A percentile compares a stretch with the other conserved stretches of the same genome.
These are phyloP conservation scores for Trichosporon ovoides DNA, from an alignment of 1,284 basidiomycete species.

Conservation along the genomic window DNA sequence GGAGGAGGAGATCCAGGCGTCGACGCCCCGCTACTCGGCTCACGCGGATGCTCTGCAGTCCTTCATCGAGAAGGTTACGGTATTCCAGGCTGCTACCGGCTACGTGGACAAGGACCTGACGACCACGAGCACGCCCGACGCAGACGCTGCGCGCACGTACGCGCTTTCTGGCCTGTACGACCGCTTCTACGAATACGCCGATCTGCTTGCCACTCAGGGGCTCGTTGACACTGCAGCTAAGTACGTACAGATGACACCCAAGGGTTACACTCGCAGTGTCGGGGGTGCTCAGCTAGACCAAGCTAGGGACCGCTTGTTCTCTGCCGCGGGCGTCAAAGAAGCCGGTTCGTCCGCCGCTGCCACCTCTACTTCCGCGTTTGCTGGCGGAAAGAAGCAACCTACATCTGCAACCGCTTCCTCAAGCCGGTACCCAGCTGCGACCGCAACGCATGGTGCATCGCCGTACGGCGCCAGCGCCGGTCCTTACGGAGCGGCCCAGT, in stretches of 20 bases:
- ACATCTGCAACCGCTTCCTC: slow-evolving; percentile 14
- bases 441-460: slow-evolving; percentile 9
- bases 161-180: slow-evolving; percentile 87
- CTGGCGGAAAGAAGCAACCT: slow-evolving; percentile 16
- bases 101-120: slow-evolving; percentile 78
- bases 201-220: slow-evolving; percentile 84
- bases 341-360: slow-evolving; percentile 7
- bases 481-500: slow-evolving; percentile 8
- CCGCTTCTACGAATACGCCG: slow-evolving; percentile 91
- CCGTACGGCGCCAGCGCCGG: slow-evolving; percentile 5
- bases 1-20: slow-evolving; percentile 66
- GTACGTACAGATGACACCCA: slow-evolving; percentile 75
- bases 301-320: slow-evolving; percentile 54
- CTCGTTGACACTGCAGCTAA: slow-evolving; percentile 73
- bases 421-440: slow-evolving; percentile 10
- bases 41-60: slow-evolving; percentile 86
- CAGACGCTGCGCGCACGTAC: slow-evolving; percentile 62
- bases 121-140: slow-evolving; percentile 36
- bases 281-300: slow-evolving; percentile 57
- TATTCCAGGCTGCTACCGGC: slow-evolving; percentile 83
- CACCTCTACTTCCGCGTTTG: slow-evolving; percentile 17
- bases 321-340: slow-evolving; percentile 29
- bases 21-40: slow-evolving; percentile 65
- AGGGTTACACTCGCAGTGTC: slow-evolving; percentile 64
- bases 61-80: slow-evolving; percentile 93